Percentiles rank a stretch among this genome's conserved stretches.
Conservation (phyloP, 2,329 filamentous ascomycete genomes). For the Neonectria neomacrospora region DNA sequence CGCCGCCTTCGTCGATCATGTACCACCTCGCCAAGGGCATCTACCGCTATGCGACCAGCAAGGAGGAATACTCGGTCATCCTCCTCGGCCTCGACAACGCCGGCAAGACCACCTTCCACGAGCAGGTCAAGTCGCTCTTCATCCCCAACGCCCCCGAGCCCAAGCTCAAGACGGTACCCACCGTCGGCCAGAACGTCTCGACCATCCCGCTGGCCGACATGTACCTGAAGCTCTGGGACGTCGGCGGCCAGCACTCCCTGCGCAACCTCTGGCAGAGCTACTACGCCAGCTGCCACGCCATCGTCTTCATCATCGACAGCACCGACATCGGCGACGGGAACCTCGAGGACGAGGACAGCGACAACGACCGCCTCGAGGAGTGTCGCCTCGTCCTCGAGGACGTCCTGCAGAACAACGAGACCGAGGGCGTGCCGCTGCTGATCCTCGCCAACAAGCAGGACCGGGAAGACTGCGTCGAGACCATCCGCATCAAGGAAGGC, state of each 20-base stretch:
- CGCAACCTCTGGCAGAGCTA: constrained; percentile 96
- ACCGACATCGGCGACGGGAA: constrained; percentile 90
- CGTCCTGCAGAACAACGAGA: constrained; percentile 86
- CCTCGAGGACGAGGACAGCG: constrained; percentile 60
- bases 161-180: constrained; percentile 89
- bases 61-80: constrained; percentile 98
- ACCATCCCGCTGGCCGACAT: constrained; percentile 91
- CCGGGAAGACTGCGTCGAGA: constrained; percentile 95
- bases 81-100: constrained; percentile 98
- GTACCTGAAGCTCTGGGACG: constrained; percentile 99
- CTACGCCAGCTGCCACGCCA: constrained; percentile 92
- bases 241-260: constrained; percentile 90
- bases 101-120: constrained; percentile 97
- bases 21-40: constrained; percentile 96
- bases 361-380: constrained; percentile 79
- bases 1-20: constrained; percentile 63
- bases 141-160: constrained; percentile 69
- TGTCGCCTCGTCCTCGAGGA: constrained; percentile 90
- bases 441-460: constrained; percentile 98
- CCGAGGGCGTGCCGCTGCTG: constrained; percentile 89
- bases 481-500: constrained; percentile 96
- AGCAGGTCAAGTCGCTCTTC: constrained; percentile 93
- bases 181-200: constrained; percentile 95
- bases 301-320: constrained; percentile 97
- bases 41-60: constrained; percentile 94